These are phyloP conservation scores for Cyclanthera cordifolia DNA, from an alignment of 306 rosid species.

Conservation along the genomic window DNA sequence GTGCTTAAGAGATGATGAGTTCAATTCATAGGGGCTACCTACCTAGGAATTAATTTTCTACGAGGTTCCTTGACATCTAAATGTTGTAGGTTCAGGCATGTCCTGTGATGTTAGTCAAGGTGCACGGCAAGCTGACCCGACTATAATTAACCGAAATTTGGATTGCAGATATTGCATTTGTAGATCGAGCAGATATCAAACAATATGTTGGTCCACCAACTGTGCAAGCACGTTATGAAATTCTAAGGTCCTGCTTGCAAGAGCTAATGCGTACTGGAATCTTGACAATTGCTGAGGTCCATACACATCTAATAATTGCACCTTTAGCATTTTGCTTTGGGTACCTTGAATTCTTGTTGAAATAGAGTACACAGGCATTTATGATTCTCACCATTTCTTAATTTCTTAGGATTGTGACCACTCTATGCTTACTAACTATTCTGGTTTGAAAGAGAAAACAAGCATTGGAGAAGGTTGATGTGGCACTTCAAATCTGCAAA, in stretches of 20 bases:
- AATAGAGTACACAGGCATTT: slow-evolving; percentile 13
- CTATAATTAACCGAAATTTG: slow-evolving; percentile 16
- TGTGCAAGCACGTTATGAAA: slow-evolving; percentile 87
- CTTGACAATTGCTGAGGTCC: slow-evolving; percentile 50
- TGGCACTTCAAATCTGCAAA: slow-evolving; percentile 35
- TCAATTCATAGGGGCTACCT: no score
- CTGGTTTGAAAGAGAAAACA: slow-evolving; percentile 46
- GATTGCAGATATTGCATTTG: slow-evolving; percentile 84
- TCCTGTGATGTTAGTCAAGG: no score
- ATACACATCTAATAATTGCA: slow-evolving; percentile 8
- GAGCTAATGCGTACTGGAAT: slow-evolving; percentile 67
- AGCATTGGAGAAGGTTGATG: slow-evolving; percentile 29
- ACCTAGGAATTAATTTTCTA: no score
- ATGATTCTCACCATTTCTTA: slow-evolving; percentile 19
- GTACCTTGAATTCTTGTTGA: slow-evolving; percentile 2
- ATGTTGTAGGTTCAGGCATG: no score
- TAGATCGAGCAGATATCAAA: slow-evolving; percentile 94
- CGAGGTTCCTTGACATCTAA: no score
- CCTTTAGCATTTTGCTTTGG: background rate
- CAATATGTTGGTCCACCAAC: slow-evolving; percentile 98
- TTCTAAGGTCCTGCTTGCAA: slow-evolving; percentile 71
- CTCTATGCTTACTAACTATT: slow-evolving; percentile 42
- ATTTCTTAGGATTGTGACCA: slow-evolving; percentile 40
- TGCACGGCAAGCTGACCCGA: no score
- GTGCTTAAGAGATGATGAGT: no score